A percentile compares a stretch with the other conserved stretches of the same genome.
These are phyloP conservation scores for Phytopythium litorale DNA, from an alignment of 352 stramenopile genomes.

Conservation along the genomic window DNA sequence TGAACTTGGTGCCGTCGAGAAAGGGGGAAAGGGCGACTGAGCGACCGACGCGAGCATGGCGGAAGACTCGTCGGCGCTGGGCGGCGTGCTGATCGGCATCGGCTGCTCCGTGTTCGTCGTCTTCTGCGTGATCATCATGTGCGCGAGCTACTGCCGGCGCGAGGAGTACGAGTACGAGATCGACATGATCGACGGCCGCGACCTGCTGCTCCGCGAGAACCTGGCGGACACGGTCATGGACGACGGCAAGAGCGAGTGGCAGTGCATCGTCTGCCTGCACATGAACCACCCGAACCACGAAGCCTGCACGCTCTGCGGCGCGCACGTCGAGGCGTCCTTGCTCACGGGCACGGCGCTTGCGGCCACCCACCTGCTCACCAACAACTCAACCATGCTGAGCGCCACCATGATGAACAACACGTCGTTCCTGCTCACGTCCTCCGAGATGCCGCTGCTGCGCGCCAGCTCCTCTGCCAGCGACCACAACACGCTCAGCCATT, in stretches of 20 bases:
- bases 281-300: conserved; percentile 70
- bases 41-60: not conserved
- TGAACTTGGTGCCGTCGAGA: too few species aligned
- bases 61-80: conserved; percentile 25
- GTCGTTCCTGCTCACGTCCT: conserved; percentile 12
- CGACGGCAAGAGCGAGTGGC: conserved; percentile 57
- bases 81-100: conserved; percentile 25
- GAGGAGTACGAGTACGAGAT: conserved; percentile 39
- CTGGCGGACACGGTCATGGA: conserved; percentile 64
- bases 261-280: conserved; percentile 71
- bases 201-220: conserved; percentile 55
- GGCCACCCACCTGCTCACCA: conserved; percentile 7
- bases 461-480: conserved; percentile 13
- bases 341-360: conserved; percentile 35
- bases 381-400: conserved; percentile 13
- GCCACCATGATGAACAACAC: conserved; percentile 15
- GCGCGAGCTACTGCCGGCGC: conserved; percentile 28
- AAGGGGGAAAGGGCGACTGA: not conserved
- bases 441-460: conserved; percentile 17
- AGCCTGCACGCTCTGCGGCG: conserved; percentile 58
- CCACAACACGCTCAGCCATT: not conserved
- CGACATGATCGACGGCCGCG: conserved; percentile 47
- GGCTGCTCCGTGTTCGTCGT: conserved; percentile 34
- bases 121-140: conserved; percentile 44
- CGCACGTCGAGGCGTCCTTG: conserved; percentile 48